phyloP scores from a whole-genome alignment of 768 basidiomycete genomes.

The Pulveroboletus sp. region DNA sequence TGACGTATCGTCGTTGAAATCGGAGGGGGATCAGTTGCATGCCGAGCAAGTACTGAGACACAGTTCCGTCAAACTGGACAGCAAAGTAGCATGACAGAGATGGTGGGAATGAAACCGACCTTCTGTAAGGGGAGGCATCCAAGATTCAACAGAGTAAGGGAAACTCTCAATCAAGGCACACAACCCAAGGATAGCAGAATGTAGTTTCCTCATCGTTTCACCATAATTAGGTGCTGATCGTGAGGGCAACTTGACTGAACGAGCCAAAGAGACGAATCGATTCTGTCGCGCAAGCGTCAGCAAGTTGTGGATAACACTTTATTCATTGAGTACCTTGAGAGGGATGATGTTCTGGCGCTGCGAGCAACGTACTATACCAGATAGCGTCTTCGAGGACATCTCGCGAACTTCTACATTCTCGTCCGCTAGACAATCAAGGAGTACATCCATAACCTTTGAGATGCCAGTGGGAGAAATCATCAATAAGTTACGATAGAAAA shows the following conservation, averaged over 20 bases:
- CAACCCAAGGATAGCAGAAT: conserved; percentile 91
- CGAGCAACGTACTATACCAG: conserved; percentile 86
- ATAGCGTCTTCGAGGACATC: conserved; percentile 82
- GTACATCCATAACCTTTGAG: conserved; percentile 72
- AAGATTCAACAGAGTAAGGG: conserved; percentile 92
- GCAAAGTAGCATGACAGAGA: background rate
- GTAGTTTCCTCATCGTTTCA: conserved; percentile 67
- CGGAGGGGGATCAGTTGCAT: conserved; percentile 82
- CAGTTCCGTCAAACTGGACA: background rate
- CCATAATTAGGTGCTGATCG: conserved; percentile 69
- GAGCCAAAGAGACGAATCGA: conserved; percentile 68
- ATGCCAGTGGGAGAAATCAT: conserved; percentile 66
- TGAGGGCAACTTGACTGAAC: conserved; percentile 59
- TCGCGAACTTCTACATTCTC: conserved; percentile 92
- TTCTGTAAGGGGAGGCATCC: conserved; percentile 83
- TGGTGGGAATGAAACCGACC: conserved; percentile 36
- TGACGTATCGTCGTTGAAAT: conserved; percentile 88
- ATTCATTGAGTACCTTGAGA: conserved; percentile 55
- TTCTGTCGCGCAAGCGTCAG: conserved; percentile 44
- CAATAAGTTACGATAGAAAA: conserved; percentile 87
- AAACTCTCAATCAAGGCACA: conserved; percentile 91
- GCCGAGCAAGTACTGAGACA: conserved; percentile 62
- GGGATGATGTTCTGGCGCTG: conserved; percentile 82
- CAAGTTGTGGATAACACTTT: background rate
- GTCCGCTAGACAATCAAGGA: conserved; percentile 80